Evolutionary conservation across 2,329 filamentous ascomycete species (phyloP), one percentile per base, ranked within the genome.

Genomic region (Zymoseptoria pseudotritici): DNA sequence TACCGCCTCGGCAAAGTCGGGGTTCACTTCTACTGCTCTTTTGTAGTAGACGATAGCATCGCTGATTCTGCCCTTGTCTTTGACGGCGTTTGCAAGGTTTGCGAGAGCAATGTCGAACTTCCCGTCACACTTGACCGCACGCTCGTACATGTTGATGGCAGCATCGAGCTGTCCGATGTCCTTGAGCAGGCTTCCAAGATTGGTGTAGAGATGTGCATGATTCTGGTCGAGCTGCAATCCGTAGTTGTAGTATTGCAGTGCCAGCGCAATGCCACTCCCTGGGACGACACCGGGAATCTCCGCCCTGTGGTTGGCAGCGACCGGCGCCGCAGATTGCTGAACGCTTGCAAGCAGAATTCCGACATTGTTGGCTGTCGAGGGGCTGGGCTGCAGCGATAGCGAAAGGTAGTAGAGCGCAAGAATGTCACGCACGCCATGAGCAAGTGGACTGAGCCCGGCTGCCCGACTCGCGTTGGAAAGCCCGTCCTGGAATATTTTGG

Each of bases 331-430:
- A 24, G 79, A 80, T 67, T 96, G 91, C 70, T 96, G 94, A 20
- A 97, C 89, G 59, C 94, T 90, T 4, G 94, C 94, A n/a, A 99
- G 84, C 26, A 99, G 80, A 58, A 99, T 99, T 2, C 94, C 94
- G 11, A 99, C 92, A 72, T 99, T 99, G 72, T 99, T 99, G 0
- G 94, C 94, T 0, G 94, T 99, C 0, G 94, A 99, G 2, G 94
- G 94, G 69, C 94, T 97, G 54, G 94, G 92, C 65, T 97, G 94
- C 2, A 99, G 81, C 0, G 94, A 96, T 2, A 99, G 78, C 0
- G 94, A 99, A 2, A 99, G 80, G 70, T 99, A 99, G 73, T 99
- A 99, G 11, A 99, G 82, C 1, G 92, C 90, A 42, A 99, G 77
- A 46, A 99, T 97, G 70, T 99, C 94, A 50, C 91, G 86, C 22